Conservation (phyloP, 2,329 filamentous ascomycete genomes). For the Cercospora janseana region DNA sequence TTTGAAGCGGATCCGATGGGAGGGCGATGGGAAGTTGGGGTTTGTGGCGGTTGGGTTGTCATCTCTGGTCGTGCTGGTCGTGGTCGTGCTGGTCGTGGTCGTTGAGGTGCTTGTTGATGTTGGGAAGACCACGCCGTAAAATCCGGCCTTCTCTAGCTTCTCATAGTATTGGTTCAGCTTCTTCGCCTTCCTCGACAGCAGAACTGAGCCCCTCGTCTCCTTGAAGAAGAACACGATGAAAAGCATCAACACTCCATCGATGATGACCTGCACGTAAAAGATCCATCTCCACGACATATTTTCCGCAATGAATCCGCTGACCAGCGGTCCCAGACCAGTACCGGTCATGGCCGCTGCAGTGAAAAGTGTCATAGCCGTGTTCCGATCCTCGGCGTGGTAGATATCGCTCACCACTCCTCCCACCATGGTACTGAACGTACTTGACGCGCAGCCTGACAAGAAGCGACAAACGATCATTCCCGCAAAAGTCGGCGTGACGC, state of each 20-base stretch:
- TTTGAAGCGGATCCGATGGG: conserved; percentile 66
- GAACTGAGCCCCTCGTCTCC: conserved; percentile 77
- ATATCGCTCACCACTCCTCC: conserved; percentile 90
- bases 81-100: conserved; percentile 5
- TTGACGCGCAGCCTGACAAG: conserved; percentile 72
- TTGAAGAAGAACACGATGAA: conserved; percentile 69
- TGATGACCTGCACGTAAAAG: conserved; percentile 80
- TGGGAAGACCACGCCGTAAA: conserved; percentile 54
- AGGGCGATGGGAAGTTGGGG: conserved; percentile 20
- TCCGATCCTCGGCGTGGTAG: conserved; percentile 73
- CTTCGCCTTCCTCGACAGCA: conserved; percentile 72
- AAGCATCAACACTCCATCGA: conserved; percentile 61
- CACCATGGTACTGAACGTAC: conserved; percentile 81
- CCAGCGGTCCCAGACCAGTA: conserved; percentile 73
- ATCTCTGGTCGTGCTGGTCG: conserved; percentile 24
- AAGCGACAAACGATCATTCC: conserved; percentile 76
- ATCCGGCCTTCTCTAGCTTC: conserved; percentile 64
- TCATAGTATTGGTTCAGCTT: conserved; percentile 78
- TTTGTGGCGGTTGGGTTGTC: conserved; percentile 26
- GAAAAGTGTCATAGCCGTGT: conserved; percentile 87
- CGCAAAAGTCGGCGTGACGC: conserved; percentile 64
- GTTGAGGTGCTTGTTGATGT: conserved; percentile 30
- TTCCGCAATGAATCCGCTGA: conserved; percentile 67
- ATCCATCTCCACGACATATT: conserved; percentile 77
- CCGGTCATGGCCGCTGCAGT: conserved; percentile 75